Conservation (phyloP, 1,284 basidiomycete species). For the Tylopilus orsonianus region DNA sequence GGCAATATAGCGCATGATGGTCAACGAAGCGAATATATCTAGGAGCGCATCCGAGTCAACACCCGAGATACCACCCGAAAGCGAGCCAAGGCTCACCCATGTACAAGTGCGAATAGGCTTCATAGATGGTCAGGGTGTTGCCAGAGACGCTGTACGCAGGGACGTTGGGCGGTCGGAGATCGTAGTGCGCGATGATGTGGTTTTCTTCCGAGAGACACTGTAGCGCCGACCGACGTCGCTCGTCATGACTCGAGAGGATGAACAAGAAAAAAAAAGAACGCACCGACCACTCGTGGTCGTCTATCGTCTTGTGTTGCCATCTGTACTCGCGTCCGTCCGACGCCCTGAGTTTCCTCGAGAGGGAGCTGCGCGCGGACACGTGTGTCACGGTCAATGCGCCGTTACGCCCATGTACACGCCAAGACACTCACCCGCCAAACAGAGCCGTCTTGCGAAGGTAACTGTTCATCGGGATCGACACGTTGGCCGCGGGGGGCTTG, state of each 20-base stretch:
- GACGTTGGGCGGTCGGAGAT: slow-evolving; percentile 51
- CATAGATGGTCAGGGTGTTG: slow-evolving; percentile 62
- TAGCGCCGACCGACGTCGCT: background rate
- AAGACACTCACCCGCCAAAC: slow-evolving; percentile 56
- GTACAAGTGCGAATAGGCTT: slow-evolving; percentile 53
- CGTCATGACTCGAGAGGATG: slow-evolving; percentile 2
- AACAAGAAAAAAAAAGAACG: slow-evolving; percentile 12
- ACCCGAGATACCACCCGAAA: background rate
- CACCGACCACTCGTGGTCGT: slow-evolving; percentile 70
- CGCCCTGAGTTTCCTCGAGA: slow-evolving; percentile 61
- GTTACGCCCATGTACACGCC: no score
- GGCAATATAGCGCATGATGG: slow-evolving; percentile 64
- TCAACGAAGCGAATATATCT: slow-evolving; percentile 64
- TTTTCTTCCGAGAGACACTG: slow-evolving; percentile 61
- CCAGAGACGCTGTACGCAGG: slow-evolving; percentile 62
- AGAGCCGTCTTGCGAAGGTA: slow-evolving; percentile 61
- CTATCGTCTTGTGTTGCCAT: slow-evolving; percentile 54
- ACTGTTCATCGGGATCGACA: slow-evolving; percentile 53
- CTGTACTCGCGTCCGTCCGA: slow-evolving; percentile 66
- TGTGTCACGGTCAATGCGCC: no score
- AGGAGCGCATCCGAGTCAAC: slow-evolving; percentile 2
- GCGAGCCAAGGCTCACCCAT: slow-evolving; percentile 51
- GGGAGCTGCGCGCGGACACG: slow-evolving; percentile 42
- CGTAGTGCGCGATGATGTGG: slow-evolving; percentile 57
- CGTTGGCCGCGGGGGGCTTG: slow-evolving; percentile 36